Base-by-base conservation (phyloP, 306 rosid species). In the Glycine latifolia region DNA sequence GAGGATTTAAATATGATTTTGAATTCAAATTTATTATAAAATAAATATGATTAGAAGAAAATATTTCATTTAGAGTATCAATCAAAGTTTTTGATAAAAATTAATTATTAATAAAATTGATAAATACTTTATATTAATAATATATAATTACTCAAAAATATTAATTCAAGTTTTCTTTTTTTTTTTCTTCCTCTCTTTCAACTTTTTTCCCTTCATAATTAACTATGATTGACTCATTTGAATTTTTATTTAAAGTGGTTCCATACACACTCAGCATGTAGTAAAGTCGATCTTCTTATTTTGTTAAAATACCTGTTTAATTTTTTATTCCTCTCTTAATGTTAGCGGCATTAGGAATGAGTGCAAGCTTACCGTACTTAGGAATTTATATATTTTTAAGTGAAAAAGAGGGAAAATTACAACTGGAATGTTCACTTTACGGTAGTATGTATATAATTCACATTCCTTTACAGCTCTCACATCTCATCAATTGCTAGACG, bases 391-490 rank as follows among this genome's bases (percentile, higher is more conserved):
- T 7, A 12, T 11, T 58, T 75, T 39, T 31, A 76, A 49, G 4
- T 5, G 3, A 62, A 76, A 2, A 58, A 17, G 41, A 35, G 69
- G 46, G 47, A 12, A 13, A 35, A 63, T 6, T 35, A 63, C 9
- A 63, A 35, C 13, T 63, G 47, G 26, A 31, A 26, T 9, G 53
- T 48, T 61, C 7, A 75, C 71, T 75, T 76, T 76, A 13, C 26
- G 54, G 50, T 33, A 49, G 15, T 11, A 4, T 15, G 10, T 66
- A 43, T 53, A 41, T 66, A 9, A 67, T 67, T 66, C 8, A 66
- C 46, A 66, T 52, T 67, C 46, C 75, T 78, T 67, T 78, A 78
- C 66, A 78, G 56, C 47, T 43, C 58, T 67, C 4, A 17, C 15
- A 49, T 66, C 1, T 67, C 26, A 26, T 67, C 26, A 10, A 41